A percentile compares a stretch with the other conserved stretches of the same genome.
Evolutionary conservation across 2,329 filamentous ascomycete genomes (phyloP).

Genomic region (Penicillium sp.): DNA sequence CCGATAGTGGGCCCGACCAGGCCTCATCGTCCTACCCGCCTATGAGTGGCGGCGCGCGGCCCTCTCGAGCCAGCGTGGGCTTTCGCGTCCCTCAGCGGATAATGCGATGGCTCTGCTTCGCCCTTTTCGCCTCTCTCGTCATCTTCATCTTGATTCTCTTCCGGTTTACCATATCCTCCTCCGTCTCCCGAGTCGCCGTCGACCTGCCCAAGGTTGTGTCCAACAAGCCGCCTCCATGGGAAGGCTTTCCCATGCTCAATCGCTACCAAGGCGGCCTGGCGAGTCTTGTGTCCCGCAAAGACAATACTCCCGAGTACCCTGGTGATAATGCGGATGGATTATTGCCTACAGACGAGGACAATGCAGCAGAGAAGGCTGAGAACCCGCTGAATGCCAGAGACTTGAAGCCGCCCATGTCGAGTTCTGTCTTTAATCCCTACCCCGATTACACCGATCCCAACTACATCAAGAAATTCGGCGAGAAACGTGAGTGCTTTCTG

Average conservation of each 20-base stretch:
- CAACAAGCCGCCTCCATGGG: constrained; percentile 65
- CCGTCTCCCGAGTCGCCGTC: constrained; percentile 27
- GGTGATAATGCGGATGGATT: constrained; percentile 55
- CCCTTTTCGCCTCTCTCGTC: constrained; percentile 62
- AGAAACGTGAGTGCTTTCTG: constrained; percentile 71
- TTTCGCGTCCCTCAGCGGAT: constrained; percentile 68
- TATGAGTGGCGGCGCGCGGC: constrained; percentile 34
- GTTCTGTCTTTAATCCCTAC: constrained; percentile 63
- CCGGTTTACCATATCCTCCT: constrained; percentile 59
- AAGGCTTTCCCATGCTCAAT: constrained; percentile 76
- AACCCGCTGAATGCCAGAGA: constrained; percentile 19
- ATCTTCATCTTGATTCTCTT: constrained; percentile 73
- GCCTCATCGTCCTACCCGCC: constrained; percentile 50
- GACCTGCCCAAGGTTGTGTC: constrained; percentile 55
- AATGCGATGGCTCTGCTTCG: constrained; percentile 71
- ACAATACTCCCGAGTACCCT: constrained; percentile 79
- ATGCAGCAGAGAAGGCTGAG: constrained; percentile 24
- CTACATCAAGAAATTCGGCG: constrained; percentile 54
- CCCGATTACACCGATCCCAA: constrained; percentile 56
- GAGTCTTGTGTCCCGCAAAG: constrained; percentile 58
- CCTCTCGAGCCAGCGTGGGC: constrained; percentile 32
- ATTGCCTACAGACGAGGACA: constrained; percentile 39
- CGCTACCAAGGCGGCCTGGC: constrained; percentile 86
- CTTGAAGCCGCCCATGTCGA: constrained; percentile 38
- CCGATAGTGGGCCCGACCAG: constrained; percentile 36